Evolutionary conservation across 805 yeast genomes (phyloP).

Genomic region (Yarrowia porcina): DNA sequence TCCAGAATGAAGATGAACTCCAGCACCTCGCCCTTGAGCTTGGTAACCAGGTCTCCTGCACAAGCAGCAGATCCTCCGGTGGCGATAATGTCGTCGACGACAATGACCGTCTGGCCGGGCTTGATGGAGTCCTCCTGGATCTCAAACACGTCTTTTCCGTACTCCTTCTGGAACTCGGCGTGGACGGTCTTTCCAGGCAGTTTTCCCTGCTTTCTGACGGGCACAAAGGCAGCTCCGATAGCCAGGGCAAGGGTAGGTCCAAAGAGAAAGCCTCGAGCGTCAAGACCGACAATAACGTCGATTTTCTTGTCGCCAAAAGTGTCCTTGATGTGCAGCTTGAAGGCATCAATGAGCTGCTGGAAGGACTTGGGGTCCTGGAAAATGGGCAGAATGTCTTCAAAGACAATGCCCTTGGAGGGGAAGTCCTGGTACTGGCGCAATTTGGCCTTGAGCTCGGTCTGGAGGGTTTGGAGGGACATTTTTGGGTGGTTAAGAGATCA

Average conservation of each 20-base stretch:
- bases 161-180: constrained; percentile 83
- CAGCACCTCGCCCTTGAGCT: constrained; percentile 65
- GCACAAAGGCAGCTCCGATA: constrained; percentile 85
- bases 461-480: constrained; percentile 27
- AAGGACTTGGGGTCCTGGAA: constrained; percentile 79
- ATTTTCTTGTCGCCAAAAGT: constrained; percentile 53
- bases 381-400: constrained; percentile 95
- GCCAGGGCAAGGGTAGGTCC: constrained; percentile 95
- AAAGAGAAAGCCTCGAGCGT: constrained; percentile 93
- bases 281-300: constrained; percentile 90
- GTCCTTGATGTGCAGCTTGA: constrained; percentile 66
- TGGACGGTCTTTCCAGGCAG: constrained; percentile 78
- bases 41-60: constrained; percentile 78
- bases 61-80: constrained; percentile 97
- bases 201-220: constrained; percentile 93
- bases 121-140: constrained; percentile 81
- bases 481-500: background rate
- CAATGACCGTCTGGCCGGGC: constrained; percentile 72
- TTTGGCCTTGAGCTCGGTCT: constrained; percentile 33
- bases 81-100: constrained; percentile 96
- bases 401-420: constrained; percentile 87
- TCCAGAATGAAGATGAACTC: constrained; percentile 92
- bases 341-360: constrained; percentile 75
- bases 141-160: constrained; percentile 85
- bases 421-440: constrained; percentile 81